Percentiles rank a stretch among this genome's conserved stretches.
Conservation (phyloP, 1,284 basidiomycete genomes). For the Heterobasidion occidentale region DNA sequence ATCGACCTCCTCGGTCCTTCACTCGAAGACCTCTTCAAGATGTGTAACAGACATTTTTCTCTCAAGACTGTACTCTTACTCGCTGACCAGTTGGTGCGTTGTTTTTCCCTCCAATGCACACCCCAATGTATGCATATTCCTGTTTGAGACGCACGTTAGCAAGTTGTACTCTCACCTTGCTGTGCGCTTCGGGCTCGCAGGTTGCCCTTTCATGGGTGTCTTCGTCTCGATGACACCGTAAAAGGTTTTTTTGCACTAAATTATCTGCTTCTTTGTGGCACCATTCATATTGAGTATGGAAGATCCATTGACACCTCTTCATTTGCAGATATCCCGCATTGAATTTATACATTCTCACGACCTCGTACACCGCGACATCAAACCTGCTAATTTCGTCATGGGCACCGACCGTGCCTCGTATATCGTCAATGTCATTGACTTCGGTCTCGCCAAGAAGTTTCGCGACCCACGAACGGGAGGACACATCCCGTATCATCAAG, state of each 20-base stretch:
- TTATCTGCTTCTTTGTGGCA: background rate
- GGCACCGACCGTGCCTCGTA: background rate
- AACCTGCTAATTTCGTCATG: slow-evolving; percentile 54
- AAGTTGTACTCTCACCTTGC: no score
- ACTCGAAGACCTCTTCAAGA: slow-evolving; percentile 92
- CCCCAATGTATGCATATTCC: background rate
- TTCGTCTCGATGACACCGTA: no score
- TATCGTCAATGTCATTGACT: slow-evolving; percentile 51
- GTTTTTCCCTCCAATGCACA: background rate
- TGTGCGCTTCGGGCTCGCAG: no score
- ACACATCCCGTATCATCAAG: slow-evolving; percentile 90
- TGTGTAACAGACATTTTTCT: slow-evolving; percentile 88
- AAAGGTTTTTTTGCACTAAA: no score
- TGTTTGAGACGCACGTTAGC: background rate
- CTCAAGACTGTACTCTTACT: slow-evolving; percentile 90
- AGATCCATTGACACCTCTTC: background rate
- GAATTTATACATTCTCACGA: slow-evolving; percentile 70
- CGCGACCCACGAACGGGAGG: slow-evolving; percentile 80
- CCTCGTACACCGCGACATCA: slow-evolving; percentile 90
- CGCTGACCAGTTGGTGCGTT: slow-evolving; percentile 84
- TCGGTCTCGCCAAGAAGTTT: slow-evolving; percentile 95
- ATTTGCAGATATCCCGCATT: slow-evolving; percentile 57
- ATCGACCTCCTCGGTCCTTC: slow-evolving; percentile 92
- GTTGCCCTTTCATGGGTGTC: no score
- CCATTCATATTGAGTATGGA: background rate